Base-by-base conservation (phyloP, 176 grass and related monocot species). In the Bonia amplexicaulis region DNA sequence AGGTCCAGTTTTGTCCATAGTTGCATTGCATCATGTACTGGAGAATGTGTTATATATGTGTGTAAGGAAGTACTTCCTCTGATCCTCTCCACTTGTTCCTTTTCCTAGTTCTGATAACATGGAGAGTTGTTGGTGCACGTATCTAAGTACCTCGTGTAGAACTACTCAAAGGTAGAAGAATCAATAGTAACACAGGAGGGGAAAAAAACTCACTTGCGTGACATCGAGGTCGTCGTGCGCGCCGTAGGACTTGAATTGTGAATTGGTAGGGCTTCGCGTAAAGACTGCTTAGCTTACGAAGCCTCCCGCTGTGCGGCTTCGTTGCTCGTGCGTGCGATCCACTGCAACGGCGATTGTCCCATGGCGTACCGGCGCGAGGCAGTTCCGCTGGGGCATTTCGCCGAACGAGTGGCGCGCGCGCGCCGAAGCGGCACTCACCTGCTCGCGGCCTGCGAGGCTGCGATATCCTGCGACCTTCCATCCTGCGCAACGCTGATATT, bases 1-100 rank as follows among this genome's bases (percentile, higher is more conserved):
- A 62, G 74, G 48, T 79, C 64, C 79, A 87, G 40, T 60, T 83
- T 23, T 87, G 74, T 76, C 31, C 60, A 80, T 75, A 63, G 31
- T n/a, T n/a, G n/a, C n/a, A n/a, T 53, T 84, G 73, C 49, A 58
- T 73, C 52, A 67, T 74, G 55, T 44, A 12, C 20, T 72, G 82
- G 4, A 39, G 39, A 77, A 40, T 49, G 33, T 66, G 66, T 26
- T 20, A 4, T 37, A 39, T 40, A 7, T n/a, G n/a, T n/a, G n/a
- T 53, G 29, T 23, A 61, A 66, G 3, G 37, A 72, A 77, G 17
- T 35, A 80, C 25, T 10, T 60, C 12, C 29, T 35, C 33, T 80
- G 47, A 71, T 78, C 55, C 25, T 71, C 46, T 80, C 7, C 63
- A 29, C 20, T 82, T 78, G 39, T 45, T 64, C 44, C 41, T 49